A percentile compares a stretch with the other conserved stretches of the same genome.
These are phyloP conservation scores for Populus hybrid DNA, from an alignment of 441 rosid genomes.

Conservation along the genomic window DNA sequence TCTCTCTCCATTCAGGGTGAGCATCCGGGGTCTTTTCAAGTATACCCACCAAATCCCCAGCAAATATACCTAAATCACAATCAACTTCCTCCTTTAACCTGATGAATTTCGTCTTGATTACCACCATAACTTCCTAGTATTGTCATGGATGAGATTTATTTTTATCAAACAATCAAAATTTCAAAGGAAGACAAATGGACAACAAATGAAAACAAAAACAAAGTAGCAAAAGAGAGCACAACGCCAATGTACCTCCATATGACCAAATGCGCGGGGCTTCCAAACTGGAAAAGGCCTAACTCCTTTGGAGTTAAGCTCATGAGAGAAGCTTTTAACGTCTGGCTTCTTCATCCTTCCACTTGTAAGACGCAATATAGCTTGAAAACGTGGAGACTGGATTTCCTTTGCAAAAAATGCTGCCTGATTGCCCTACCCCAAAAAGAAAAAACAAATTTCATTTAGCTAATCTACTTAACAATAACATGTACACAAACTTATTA, in stretches of 20 bases:
- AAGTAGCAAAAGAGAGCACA: conserved; percentile 4
- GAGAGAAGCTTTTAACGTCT: conserved; percentile 94
- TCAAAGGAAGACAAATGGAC: background rate
- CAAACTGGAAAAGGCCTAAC: conserved; percentile 88
- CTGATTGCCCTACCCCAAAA: conserved; percentile 46
- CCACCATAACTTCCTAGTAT: conserved; percentile 76
- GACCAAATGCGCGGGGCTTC: conserved; percentile 88
- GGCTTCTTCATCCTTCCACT: conserved; percentile 89
- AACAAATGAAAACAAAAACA: background rate
- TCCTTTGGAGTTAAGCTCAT: conserved; percentile 97
- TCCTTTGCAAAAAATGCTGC: conserved; percentile 64
- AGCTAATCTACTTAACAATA: background rate
- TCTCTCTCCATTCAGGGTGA: conserved; percentile 72
- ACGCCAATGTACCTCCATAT: conserved; percentile 67
- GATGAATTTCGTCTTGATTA: conserved; percentile 79
- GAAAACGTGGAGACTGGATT: conserved; percentile 87
- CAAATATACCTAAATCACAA: conserved; percentile 86
- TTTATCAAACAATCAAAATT: background rate
- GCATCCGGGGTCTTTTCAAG: conserved; percentile 62
- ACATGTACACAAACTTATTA: background rate
- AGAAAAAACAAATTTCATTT: background rate
- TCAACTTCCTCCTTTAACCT: conserved; percentile 90
- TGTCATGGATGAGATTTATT: background rate
- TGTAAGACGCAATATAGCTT: conserved; percentile 79
- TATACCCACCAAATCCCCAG: conserved; percentile 83